Base-by-base conservation (phyloP, 2,329 filamentous ascomycete genomes). In the Pseudogymnoascus sp. region DNA sequence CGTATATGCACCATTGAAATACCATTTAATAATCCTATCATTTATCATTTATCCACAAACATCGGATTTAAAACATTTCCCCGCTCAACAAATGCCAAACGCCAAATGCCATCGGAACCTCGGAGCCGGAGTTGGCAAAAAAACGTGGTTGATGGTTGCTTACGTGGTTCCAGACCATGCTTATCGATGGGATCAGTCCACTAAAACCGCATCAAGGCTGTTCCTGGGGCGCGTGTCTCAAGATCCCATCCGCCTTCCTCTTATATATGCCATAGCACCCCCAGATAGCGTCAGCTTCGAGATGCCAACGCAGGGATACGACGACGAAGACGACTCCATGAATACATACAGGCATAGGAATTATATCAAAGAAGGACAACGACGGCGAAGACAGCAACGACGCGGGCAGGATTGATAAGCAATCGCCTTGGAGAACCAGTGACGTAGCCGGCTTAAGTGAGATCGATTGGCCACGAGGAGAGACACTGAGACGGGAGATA, bases 261-360 rank as follows among this genome's bases (percentile, higher is more conserved):
- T 28, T 47, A 47, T 47, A 47, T 47, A 47, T 47, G 41, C 41
- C 41, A 47, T 47, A 47, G 41, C 22, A 28, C 41, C 41, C 41
- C 41, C 11, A 47, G 41, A 47, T 47, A 47, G 7, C 41, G 41
- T 47, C 41, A 47, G 41, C 9, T 41, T 41, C 38, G 38, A 43
- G 20, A 43, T 47, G 41, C 41, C 41, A 47, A 22, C 41, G 41
- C 41, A 28, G 41, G 28, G 6, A 0, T 28, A 28, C 22, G 22
- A 28, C 41, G 20, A 28, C 41, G 41, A 47, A 20, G 12, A n/a
- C 38, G 8, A 14, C 22, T 47, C 41, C 22, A 47, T 47, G 41
- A 47, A 47, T 47, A 25, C 22, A 9, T 20, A 28, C 12, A n/a
- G 6, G 22, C 3, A 8, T 1, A 28, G n/a, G 12, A 12, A 14